These are phyloP conservation scores for Solanum etuberosum DNA, from an alignment of 257 asterid species.

Conservation along the genomic window DNA sequence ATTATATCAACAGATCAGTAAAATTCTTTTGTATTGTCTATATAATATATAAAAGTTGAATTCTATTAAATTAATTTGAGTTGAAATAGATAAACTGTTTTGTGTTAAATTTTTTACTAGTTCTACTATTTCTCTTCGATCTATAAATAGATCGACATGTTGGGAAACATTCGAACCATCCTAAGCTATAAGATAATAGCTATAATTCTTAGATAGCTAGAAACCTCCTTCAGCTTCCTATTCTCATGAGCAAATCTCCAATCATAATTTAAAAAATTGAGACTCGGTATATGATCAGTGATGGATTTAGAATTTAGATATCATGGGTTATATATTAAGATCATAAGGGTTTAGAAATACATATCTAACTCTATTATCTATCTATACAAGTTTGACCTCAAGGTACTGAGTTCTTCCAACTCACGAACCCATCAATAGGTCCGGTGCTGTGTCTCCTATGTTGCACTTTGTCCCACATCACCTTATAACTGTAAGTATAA, in stretches of 20 bases:
- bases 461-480: not conserved
- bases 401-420: not conserved
- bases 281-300: rapidly evolving
- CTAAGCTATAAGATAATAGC: not conserved
- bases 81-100: not conserved
- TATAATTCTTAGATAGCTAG: not conserved
- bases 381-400: not conserved
- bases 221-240: not conserved
- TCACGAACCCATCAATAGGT: too few species aligned
- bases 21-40: too few species aligned
- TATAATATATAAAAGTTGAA: too few species aligned
- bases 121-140: not conserved
- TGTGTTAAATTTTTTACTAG: not conserved
- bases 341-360: not conserved
- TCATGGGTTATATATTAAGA: not conserved
- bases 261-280: not conserved
- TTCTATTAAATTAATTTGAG: not conserved
- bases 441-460: not conserved
- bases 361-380: not conserved
- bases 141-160: constrained; percentile 17
- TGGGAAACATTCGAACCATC: not conserved
- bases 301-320: not conserved
- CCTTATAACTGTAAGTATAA: not conserved
- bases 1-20: not conserved
- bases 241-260: not conserved